A percentile compares a stretch with the other conserved stretches of the same genome.
Conservation (phyloP, 805 yeast species). For the Wickerhamomyces tratensis region DNA sequence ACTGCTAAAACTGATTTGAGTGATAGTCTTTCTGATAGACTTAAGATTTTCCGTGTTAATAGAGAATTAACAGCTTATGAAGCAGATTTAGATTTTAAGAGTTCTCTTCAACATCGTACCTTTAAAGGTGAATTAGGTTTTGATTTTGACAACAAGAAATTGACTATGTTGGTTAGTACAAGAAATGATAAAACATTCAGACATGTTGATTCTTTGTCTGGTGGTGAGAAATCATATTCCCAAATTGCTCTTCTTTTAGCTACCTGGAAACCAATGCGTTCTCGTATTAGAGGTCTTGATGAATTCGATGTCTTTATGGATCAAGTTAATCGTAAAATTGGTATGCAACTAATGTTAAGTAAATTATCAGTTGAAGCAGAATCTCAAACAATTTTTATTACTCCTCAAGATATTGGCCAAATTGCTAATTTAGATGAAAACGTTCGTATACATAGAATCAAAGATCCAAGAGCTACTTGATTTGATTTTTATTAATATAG, state of each 20-base stretch:
- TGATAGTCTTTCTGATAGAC: slow-evolving; percentile 33
- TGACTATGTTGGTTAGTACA: slow-evolving; percentile 54
- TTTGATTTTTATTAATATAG: no score
- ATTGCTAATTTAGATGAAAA: slow-evolving; percentile 53
- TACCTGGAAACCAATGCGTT: slow-evolving; percentile 89
- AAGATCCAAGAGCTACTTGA: slow-evolving; percentile 24
- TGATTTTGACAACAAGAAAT: slow-evolving; percentile 39
- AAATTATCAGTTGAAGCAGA: slow-evolving; percentile 54
- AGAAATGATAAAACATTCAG: slow-evolving; percentile 48
- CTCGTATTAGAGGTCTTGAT: slow-evolving; percentile 82
- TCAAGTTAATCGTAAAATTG: slow-evolving; percentile 74
- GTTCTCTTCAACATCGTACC: slow-evolving; percentile 54
- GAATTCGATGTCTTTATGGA: slow-evolving; percentile 99
- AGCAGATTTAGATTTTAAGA: slow-evolving; percentile 47
- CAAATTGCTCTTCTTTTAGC: slow-evolving; percentile 83
- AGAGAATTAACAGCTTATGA: slow-evolving; percentile 32
- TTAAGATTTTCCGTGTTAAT: slow-evolving; percentile 30
- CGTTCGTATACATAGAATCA: slow-evolving; percentile 57
- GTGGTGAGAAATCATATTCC: slow-evolving; percentile 94
- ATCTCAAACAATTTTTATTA: slow-evolving; percentile 84
- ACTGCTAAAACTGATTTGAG: slow-evolving; percentile 20
- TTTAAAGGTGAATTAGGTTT: slow-evolving; percentile 67
- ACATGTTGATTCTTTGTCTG: slow-evolving; percentile 77
- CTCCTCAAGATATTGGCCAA: slow-evolving; percentile 80
- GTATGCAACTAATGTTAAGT: slow-evolving; percentile 62